Percentiles rank a stretch among this genome's conserved stretches.
Evolutionary conservation across 2,329 filamentous ascomycete species (phyloP).

Genomic region (Cytospora piceae): DNA sequence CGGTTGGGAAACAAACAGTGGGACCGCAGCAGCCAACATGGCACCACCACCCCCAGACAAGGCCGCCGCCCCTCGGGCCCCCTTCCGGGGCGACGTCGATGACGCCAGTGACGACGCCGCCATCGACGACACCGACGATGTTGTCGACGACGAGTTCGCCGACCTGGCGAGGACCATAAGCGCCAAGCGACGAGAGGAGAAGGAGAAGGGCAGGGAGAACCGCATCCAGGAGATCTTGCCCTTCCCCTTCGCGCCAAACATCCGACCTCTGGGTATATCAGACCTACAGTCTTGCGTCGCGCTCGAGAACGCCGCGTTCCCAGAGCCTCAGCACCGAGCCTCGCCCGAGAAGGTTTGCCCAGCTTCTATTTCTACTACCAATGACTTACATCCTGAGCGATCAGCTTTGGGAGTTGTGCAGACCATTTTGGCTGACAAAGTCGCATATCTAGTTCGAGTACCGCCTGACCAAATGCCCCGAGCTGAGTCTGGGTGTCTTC

Average conservation of each 20-base stretch:
- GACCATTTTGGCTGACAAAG: conserved; percentile 15
- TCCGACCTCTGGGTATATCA: conserved; percentile 70
- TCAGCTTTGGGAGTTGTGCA: background rate
- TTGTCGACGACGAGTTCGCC: conserved; percentile 39
- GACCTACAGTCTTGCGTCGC: conserved; percentile 64
- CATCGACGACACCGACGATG: conserved; percentile 37
- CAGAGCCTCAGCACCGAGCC: conserved; percentile 53
- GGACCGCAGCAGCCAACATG: conserved; percentile 23
- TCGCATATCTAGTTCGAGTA: conserved; percentile 66
- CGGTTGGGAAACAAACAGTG: conserved; percentile 19
- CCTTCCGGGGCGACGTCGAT: conserved; percentile 28
- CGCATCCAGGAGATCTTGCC: conserved; percentile 50
- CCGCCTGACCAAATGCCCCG: conserved; percentile 73
- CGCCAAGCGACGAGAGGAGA: conserved; percentile 44
- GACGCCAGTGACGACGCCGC: conserved; percentile 29
- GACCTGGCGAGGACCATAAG: conserved; percentile 45
- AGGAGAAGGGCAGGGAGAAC: conserved; percentile 39
- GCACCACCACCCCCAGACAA: conserved; percentile 16
- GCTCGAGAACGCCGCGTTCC: conserved; percentile 59
- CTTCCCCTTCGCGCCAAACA: conserved; percentile 71
- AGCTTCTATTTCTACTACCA: background rate
- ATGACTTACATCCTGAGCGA: background rate
- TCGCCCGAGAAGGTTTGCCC: conserved; percentile 56
- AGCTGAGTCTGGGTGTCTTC: conserved; percentile 81
- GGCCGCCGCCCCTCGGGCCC: background rate